These are phyloP conservation scores for Silene uniflora DNA, from an alignment of 148 eudicot genomes.

Conservation along the genomic window DNA sequence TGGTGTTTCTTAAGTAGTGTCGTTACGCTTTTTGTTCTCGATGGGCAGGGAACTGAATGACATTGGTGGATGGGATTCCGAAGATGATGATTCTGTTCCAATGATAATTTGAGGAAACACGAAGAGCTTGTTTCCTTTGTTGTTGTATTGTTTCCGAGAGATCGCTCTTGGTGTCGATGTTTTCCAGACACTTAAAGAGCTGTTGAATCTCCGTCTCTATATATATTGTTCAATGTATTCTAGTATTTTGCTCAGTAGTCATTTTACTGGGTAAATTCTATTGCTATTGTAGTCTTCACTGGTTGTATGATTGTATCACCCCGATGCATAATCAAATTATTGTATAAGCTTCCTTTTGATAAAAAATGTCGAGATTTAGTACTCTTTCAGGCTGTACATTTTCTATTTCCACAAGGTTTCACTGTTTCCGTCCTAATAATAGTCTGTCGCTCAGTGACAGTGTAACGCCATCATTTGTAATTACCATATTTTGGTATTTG, in stretches of 20 bases:
- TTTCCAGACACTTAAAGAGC: conserved; percentile 7
- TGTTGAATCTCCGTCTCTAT: neutral
- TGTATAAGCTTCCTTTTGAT: no score
- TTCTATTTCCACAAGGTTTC: no score
- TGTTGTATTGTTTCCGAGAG: conserved; percentile 7
- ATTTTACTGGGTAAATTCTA: neutral
- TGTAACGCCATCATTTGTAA: neutral
- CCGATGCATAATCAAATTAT: neutral
- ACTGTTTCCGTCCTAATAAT: no score
- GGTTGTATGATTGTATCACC: neutral
- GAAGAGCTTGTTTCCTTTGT: neutral
- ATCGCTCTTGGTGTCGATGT: conserved; percentile 10
- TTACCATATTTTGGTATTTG: neutral
- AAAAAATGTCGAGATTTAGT: neutral
- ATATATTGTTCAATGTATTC: neutral
- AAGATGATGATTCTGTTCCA: conserved; percentile 32
- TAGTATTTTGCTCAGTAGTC: neutral
- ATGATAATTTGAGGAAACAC: conserved; percentile 19
- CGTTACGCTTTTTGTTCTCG: neutral
- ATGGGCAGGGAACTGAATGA: conserved; percentile 42
- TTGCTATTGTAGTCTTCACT: neutral
- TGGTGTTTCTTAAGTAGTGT: neutral
- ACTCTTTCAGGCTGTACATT: no score
- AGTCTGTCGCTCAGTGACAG: no score
- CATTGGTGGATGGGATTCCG: conserved; percentile 36